Evolutionary conservation across 1,284 basidiomycete species (phyloP).

Genomic region (Fomes fomentarius): DNA sequence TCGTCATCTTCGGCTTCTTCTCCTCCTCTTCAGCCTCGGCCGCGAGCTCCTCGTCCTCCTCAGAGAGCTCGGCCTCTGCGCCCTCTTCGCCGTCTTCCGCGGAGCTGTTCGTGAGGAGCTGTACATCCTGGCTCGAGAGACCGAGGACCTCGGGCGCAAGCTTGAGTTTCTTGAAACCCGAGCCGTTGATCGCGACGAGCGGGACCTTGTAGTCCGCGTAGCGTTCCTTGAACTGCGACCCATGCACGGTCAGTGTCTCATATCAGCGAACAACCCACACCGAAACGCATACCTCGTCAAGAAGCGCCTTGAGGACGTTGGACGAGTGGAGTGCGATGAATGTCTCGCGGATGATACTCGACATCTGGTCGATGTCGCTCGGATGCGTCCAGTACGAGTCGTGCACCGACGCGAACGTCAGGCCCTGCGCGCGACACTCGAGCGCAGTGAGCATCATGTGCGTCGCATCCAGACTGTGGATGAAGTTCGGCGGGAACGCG

Average conservation of each 20-base stretch:
- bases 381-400: constrained; percentile 99
- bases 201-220: constrained; percentile 82
- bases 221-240: constrained; percentile 70
- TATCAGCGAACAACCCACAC: neutral
- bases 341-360: constrained; percentile 86
- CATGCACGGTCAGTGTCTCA: neutral
- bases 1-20: constrained; percentile 11
- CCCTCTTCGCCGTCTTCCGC: constrained; percentile 11
- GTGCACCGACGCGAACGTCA: constrained; percentile 95
- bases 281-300: constrained; percentile 53
- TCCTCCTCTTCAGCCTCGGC: neutral
- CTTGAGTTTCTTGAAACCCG: constrained; percentile 41
- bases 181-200: constrained; percentile 49
- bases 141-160: constrained; percentile 7
- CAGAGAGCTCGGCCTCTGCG: constrained; percentile 24
- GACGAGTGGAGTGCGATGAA: constrained; percentile 93
- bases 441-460: constrained; percentile 99
- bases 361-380: constrained; percentile 88
- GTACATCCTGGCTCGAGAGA: constrained; percentile 16
- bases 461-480: constrained; percentile 97
- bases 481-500: constrained; percentile 99
- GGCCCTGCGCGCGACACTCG: constrained; percentile 71
- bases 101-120: constrained; percentile 13
- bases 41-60: constrained; percentile 22
- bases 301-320: constrained; percentile 72